Evolutionary conservation across 345 rosid genomes (phyloP).

Genomic region (Tarenaya hassleriana): DNA sequence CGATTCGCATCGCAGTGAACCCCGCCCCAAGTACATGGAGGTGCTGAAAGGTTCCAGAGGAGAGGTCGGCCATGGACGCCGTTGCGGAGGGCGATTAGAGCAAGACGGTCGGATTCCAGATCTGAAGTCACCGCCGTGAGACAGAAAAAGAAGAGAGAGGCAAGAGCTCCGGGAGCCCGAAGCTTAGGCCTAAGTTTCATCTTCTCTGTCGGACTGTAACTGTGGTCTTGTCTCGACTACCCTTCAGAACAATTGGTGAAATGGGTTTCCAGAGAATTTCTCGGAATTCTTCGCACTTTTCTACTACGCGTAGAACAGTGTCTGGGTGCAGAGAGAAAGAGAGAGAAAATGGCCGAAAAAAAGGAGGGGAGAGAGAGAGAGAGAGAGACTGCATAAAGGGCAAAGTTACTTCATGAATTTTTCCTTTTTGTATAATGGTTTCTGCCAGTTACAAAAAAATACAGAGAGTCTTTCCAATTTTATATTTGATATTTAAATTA

Average conservation of each 20-base stretch:
- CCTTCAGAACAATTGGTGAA: too few relatives aligned
- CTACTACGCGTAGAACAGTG: constrained; percentile 21
- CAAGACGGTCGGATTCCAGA: constrained; percentile 66
- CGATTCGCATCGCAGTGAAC: constrained; percentile 45
- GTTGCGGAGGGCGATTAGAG: constrained; percentile 49
- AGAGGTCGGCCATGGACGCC: constrained; percentile 59
- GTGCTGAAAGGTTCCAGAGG: constrained; percentile 49
- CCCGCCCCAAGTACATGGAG: constrained; percentile 76
- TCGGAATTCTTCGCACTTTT: not conserved
- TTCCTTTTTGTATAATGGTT: too few relatives aligned
- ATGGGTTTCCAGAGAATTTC: not conserved
- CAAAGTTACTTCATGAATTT: not conserved
- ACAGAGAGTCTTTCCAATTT: constrained; percentile 19
- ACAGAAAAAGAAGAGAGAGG: constrained; percentile 11
- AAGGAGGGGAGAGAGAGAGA: constrained; percentile 5
- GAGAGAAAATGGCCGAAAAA: constrained; percentile 11
- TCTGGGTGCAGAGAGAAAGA: constrained; percentile 13
- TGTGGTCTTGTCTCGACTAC: too few relatives aligned
- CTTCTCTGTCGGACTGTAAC: not conserved
- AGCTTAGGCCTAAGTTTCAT: constrained; percentile 26
- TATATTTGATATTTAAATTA: too few relatives aligned
- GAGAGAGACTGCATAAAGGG: constrained; percentile 5
- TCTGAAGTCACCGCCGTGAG: constrained; percentile 40
- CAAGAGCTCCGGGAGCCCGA: not conserved
- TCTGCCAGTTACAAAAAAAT: not conserved